Base-by-base conservation (phyloP, 768 basidiomycete genomes). In the Rossbeevera mucosa region DNA sequence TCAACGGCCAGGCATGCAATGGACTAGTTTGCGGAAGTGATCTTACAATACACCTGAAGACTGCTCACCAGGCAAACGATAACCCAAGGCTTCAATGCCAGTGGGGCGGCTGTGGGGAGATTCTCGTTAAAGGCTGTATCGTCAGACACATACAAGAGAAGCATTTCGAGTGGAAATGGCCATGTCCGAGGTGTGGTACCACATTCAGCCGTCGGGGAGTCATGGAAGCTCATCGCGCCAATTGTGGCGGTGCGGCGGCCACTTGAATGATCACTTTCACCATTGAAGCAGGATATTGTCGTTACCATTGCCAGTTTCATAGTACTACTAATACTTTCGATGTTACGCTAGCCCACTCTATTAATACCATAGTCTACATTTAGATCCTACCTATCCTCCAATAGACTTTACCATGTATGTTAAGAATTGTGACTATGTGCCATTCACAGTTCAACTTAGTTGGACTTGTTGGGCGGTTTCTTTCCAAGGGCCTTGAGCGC, bases 71-170 rank as follows among this genome's bases (percentile, higher is more conserved):
- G 5, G 41, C n/a, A 3, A 47, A 44, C n/a, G 52, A 44, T 6
- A 11, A 29, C 2, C 31, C 46, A 13, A 56, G 44, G 45, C 29
- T 49, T 12, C 2, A 7, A 7, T 66, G 65, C 30, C 28, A 1
- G 14, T 66, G 65, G 65, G 18, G 18, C 22, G 5, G n/a, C 5
- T 66, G 65, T 9, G 48, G 48, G 2, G 65, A 64, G 0, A 18
- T 2, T 6, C 45, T 66, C 4, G 59, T 8, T 6, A 61, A 11
- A 8, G 58, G 51, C 0, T 55, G 53, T 5, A 38, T 67, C 18
- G 48, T 55, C 5, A 40, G 68, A 1, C 66, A 67, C 21, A 49
- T 69, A 2, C 51, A 63, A 33, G 65, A 65, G 13, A 56, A 1
- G 6, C 68, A 67, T 36, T 57, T 69, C 5, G 48, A 22, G 14